A percentile compares a stretch with the other conserved stretches of the same genome.
Conservation (phyloP, 2,329 filamentous ascomycete genomes). For the Purpureocillium lavendulum region DNA sequence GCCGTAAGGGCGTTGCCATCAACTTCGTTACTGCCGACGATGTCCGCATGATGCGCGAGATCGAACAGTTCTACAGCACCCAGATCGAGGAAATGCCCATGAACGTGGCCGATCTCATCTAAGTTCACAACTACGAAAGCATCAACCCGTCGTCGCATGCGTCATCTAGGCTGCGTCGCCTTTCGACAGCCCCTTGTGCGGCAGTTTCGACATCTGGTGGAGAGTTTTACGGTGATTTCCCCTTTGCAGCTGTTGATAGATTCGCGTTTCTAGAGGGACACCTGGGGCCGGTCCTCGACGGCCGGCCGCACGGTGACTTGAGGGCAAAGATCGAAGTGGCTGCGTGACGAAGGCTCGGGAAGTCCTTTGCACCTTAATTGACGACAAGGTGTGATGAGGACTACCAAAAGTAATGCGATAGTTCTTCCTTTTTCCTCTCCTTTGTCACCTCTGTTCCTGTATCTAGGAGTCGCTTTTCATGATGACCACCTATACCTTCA, state of each 20-base stretch:
- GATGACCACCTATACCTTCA: constrained; percentile 12
- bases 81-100: constrained; percentile 99
- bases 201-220: constrained; percentile 19
- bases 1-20: constrained; percentile 99
- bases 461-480: constrained; percentile 27
- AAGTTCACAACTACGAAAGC: constrained; percentile 27
- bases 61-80: constrained; percentile 99
- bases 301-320: constrained; percentile 19
- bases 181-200: constrained; percentile 13
- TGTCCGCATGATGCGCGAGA: constrained; percentile 99
- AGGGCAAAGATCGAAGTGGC: constrained; percentile 21
- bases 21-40: constrained; percentile 99
- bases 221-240: constrained; percentile 19
- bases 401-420: constrained; percentile 36
- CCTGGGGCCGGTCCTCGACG: constrained; percentile 16
- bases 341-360: constrained; percentile 28
- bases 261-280: constrained; percentile 28
- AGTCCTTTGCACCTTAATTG: constrained; percentile 28
- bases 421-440: constrained; percentile 23
- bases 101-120: constrained; percentile 73
- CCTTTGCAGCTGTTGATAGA: constrained; percentile 31
- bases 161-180: constrained; percentile 12
- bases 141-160: constrained; percentile 14
- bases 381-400: constrained; percentile 24
- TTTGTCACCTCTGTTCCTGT: constrained; percentile 22